Conservation (phyloP, 306 rosid genomes). For the Pyrus betulifolia region DNA sequence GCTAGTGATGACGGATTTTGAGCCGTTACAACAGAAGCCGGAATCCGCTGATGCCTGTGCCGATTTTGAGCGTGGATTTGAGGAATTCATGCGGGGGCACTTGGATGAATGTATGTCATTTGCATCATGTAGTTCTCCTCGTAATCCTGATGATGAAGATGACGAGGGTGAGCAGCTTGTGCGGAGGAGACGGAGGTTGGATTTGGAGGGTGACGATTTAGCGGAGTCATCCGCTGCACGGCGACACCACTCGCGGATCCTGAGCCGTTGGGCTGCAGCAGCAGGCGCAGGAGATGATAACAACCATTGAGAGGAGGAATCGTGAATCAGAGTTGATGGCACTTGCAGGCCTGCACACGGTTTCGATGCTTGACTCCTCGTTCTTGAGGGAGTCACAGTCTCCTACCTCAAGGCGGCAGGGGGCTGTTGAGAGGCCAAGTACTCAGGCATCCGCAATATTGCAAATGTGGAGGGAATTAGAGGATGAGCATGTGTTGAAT, state of each 20-base stretch:
- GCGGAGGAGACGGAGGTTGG: slow-evolving; percentile 89
- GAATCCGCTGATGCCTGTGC: slow-evolving; percentile 72
- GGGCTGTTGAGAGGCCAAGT: slow-evolving; percentile 82
- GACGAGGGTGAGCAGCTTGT: slow-evolving; percentile 86
- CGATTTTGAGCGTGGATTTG: slow-evolving; percentile 79
- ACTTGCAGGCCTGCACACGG: slow-evolving; percentile 89
- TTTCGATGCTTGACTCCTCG: slow-evolving; percentile 91
- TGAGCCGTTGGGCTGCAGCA: slow-evolving; percentile 96
- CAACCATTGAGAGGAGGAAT: slow-evolving; percentile 94
- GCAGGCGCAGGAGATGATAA: slow-evolving; percentile 99
- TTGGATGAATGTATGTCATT: slow-evolving; percentile 95
- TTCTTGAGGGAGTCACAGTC: slow-evolving; percentile 90
- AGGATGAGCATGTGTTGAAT: slow-evolving; percentile 83
- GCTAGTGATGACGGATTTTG: slow-evolving; percentile 75
- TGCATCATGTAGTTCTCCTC: slow-evolving; percentile 87
- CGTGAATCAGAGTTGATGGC: slow-evolving; percentile 97
- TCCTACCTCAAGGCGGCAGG: slow-evolving; percentile 81
- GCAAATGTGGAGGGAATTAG: slow-evolving; percentile 99
- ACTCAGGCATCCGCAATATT: slow-evolving; percentile 85
- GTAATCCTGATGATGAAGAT: slow-evolving; percentile 67
- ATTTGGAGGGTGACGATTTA: slow-evolving; percentile 87
- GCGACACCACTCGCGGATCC: slow-evolving; percentile 75
- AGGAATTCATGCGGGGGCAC: slow-evolving; percentile 90
- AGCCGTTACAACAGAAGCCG: slow-evolving; percentile 86
- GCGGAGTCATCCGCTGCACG: slow-evolving; percentile 90